A percentile compares a stretch with the other conserved stretches of the same genome.
Evolutionary conservation across 2,329 filamentous ascomycete genomes (phyloP).

Genomic region (Volutella citrinella): DNA sequence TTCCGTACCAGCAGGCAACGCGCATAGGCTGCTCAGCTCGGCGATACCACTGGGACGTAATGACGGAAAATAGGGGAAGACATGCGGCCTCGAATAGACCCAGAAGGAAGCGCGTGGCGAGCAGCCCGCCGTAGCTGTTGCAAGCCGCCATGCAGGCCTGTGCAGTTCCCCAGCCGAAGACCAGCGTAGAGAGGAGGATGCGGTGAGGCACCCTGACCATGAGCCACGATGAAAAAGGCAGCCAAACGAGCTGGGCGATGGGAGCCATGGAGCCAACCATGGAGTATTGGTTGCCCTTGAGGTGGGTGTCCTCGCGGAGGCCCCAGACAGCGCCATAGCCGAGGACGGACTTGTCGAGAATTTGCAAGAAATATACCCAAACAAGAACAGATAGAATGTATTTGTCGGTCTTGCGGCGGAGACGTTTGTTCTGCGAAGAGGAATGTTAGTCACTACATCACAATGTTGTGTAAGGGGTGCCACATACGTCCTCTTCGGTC

Average conservation of each 20-base stretch:
- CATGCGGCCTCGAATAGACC: conserved; percentile 51
- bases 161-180: conserved; percentile 43
- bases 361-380: conserved; percentile 58
- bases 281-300: conserved; percentile 54
- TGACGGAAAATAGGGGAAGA: conserved; percentile 44
- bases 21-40: conserved; percentile 58
- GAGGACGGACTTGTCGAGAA: conserved; percentile 58
- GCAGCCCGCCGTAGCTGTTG: conserved; percentile 44
- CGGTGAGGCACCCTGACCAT: conserved; percentile 60
- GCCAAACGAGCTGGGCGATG: conserved; percentile 59
- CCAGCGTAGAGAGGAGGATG: conserved; percentile 52
- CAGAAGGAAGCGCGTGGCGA: conserved; percentile 48
- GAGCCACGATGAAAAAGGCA: conserved; percentile 56
- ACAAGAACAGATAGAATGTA: conserved; percentile 53
- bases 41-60: conserved; percentile 47
- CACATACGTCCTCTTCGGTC: conserved; percentile 16
- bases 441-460: background rate
- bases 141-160: conserved; percentile 46
- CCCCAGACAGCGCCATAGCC: conserved; percentile 58
- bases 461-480: no score
- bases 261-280: conserved; percentile 55
- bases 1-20: conserved; percentile 65
- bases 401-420: conserved; percentile 59
- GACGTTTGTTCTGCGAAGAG: conserved; percentile 33
- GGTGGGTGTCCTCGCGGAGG: conserved; percentile 45